Evolutionary conservation across 176 grass and related monocot genomes (phyloP).

Genomic region (Secale cereale): DNA sequence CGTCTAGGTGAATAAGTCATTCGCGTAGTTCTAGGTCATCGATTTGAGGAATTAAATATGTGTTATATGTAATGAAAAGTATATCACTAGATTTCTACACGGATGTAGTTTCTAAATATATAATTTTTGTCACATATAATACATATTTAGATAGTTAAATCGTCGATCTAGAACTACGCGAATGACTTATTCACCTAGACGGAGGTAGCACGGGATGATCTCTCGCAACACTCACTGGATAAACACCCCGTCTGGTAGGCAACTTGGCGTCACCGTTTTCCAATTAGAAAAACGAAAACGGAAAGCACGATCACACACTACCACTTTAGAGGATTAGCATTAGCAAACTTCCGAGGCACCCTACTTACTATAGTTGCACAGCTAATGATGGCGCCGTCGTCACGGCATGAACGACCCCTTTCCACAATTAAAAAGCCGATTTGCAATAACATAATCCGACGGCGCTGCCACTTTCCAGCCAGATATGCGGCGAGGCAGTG

Average conservation of each 20-base stretch:
- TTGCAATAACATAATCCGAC: not conserved
- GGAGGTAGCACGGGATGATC: too few species aligned
- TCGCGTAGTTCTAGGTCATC: too few species aligned
- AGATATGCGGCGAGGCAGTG: not conserved
- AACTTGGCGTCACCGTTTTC: not conserved
- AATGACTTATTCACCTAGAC: too few species aligned
- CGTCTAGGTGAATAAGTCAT: too few species aligned
- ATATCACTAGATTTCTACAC: too few species aligned
- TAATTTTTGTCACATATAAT: too few species aligned
- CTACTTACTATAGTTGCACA: not conserved
- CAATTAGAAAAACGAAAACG: not conserved
- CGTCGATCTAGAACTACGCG: too few species aligned
- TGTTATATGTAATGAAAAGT: too few species aligned
- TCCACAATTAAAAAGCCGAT: not conserved
- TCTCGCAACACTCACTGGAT: not conserved
- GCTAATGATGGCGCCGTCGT: not conserved
- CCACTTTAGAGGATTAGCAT: not conserved
- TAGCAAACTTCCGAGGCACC: not conserved
- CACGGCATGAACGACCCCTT: not conserved
- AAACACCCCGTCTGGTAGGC: not conserved
- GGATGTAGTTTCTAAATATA: too few species aligned
- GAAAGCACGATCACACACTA: not conserved
- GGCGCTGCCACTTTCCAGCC: slow-evolving; percentile 18
- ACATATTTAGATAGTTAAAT: too few species aligned
- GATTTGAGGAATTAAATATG: too few species aligned